Evolutionary conservation across 2,329 filamentous ascomycete species (phyloP), one percentile per base, ranked within the genome.

Genomic region (Diplocarpon rosae): DNA sequence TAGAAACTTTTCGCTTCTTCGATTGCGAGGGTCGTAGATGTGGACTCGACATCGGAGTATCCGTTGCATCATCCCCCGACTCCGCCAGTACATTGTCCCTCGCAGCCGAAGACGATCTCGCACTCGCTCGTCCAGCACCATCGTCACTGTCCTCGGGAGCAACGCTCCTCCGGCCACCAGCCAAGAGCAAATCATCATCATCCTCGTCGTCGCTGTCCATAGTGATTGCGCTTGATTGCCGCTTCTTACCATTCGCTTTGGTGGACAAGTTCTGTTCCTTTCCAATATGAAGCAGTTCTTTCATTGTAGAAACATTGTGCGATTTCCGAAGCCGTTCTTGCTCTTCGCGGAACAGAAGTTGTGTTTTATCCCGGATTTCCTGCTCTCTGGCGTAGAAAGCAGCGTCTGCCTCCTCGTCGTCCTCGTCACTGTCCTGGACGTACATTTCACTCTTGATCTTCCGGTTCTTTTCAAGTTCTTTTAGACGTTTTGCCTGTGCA

Each of bases 371-470:
- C 39, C 84, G 70, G 48, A 82, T 70, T 52, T 73, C 67, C 62
- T 81, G 78, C 64, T 95, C 89, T 13, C 76, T 72, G 2, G 73
- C 78, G 63, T 90, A 95, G 65, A 95, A 95, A 15, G 75, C 78
- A 16, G 61, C 69, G 63, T 85, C 76, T 45, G 77, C 75, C 37
- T 88, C 86, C 29, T 75, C 78, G 57, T 95, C 87, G 42, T 96
- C 9, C 30, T 32, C 92, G 60, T 96, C 92, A 53, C 83, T 87
- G 31, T 82, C 80, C 46, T 83, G 76, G 40, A 98, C 83, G 56
- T 80, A 90, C 32, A 90, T 65, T 17, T 81, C 80, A 56, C 85
- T 93, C 69, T 95, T 96, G 66, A 92, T 83, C 60, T 83, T 84
- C 28, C 71, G 70, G 39, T 78, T 73, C 64, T 88, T 88, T 57